Conservation (phyloP, 2,329 filamentous ascomycete species). For the Fusarium gaditjirri region DNA sequence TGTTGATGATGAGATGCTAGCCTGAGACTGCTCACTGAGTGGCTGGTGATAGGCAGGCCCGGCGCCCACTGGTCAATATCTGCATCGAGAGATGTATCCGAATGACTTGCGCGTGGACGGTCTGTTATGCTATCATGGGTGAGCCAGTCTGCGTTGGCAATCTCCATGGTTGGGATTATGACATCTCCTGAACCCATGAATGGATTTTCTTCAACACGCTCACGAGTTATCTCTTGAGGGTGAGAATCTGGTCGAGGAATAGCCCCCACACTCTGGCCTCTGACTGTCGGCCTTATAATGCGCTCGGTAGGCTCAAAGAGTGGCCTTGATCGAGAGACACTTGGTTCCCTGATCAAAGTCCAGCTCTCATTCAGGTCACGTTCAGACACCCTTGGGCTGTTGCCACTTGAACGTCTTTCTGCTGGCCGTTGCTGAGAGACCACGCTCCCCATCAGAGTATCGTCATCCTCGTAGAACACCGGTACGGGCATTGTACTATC, state of each 20-base stretch:
- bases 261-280: not conserved
- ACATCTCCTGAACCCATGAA: conserved; percentile 19
- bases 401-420: not conserved
- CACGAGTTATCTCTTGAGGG: not conserved
- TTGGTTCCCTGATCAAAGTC: not conserved
- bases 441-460: not conserved
- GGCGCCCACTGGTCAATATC: conserved; percentile 30
- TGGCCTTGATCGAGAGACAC: not conserved
- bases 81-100: conserved; percentile 25
- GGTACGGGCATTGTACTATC: conserved; percentile 32
- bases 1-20: not conserved
- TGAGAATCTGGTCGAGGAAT: not conserved
- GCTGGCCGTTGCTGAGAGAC: not conserved
- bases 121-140: not conserved
- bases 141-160: conserved; percentile 25
- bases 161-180: conserved; percentile 18
- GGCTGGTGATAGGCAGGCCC: conserved; percentile 24
- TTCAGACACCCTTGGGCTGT: conserved; percentile 5
- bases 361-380: not conserved
- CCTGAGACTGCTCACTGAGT: conserved; percentile 27
- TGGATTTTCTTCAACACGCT: conserved; percentile 28
- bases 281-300: not conserved
- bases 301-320: not conserved
- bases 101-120: conserved; percentile 10
- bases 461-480: conserved; percentile 11